Base-by-base conservation (phyloP, 2,329 filamentous ascomycete genomes). In the Phoma sp. region DNA sequence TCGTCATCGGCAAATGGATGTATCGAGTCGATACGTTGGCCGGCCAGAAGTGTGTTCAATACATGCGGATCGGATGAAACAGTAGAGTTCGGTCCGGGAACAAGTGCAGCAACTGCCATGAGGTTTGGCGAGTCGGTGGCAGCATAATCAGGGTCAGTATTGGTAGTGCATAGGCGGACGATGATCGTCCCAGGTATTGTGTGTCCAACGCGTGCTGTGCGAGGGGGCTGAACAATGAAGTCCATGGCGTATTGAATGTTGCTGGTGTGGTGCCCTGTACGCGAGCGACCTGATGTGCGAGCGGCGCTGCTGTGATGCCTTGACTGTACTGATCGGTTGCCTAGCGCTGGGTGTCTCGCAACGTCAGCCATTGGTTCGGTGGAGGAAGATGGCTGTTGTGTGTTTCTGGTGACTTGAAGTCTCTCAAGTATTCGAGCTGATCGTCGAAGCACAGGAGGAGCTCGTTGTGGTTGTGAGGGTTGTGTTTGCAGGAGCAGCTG, bases 171-270 rank as follows among this genome's bases (percentile, higher is more conserved):
- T 41, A 75, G 52, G 13, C 70, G 70, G n/a, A 73, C 70, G 23
- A 73, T 64, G 30, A 74, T 63, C 29, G 69, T 64, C 32, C 70
- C 66, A 30, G 66, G 58, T 47, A 75, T 59, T 27, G 66, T 55
- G 44, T 72, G 61, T 37, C 71, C 72, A 23, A 67, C 67, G 38
- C 65, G 67, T 45, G 70, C 72, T 36, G 59, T 71, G 27, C 66
- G 57, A 2, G 72, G 72, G 6, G 73, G 73, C 49, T 75, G 73
- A 11, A 74, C 66, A 13, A 75, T 58, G 30, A 75, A 69, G 47
- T 75, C 73, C 73, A 75, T 75, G 46, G 61, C 67, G 67, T 74
- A 75, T 22, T 61, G 57, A 18, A 71, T 71, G 11, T 71, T 68
- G 36, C 68, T 66, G 9, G 64, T 61, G 40, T 61, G 57, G 32